Percentiles rank a stretch among this genome's conserved stretches.
Evolutionary conservation across 1,139 yeast species (phyloP).

Genomic region (Geotrichum carabidarum): DNA sequence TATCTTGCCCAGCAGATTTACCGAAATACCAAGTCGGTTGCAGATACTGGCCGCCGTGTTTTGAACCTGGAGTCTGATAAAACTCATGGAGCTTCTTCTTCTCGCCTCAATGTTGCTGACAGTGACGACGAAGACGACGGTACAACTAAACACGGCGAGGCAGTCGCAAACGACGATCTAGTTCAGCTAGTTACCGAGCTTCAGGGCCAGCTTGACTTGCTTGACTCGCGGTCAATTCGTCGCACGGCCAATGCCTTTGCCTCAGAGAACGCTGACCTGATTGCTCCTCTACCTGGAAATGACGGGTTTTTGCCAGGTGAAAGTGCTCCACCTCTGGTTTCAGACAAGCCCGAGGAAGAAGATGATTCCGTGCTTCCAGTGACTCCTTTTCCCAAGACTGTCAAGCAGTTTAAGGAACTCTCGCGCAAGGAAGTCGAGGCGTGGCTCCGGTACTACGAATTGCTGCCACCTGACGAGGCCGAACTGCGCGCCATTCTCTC

Average conservation of each 20-base stretch:
- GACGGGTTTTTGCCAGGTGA: conserved; percentile 64
- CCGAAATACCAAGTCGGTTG: conserved; percentile 37
- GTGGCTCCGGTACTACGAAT: conserved; percentile 63
- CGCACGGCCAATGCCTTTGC: conserved; percentile 35
- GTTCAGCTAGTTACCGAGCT: conserved; percentile 82
- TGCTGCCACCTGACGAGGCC: conserved; percentile 37
- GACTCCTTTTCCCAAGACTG: conserved; percentile 52
- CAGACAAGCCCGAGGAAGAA: conserved; percentile 27
- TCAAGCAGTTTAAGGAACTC: conserved; percentile 50
- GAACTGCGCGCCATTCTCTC: conserved; percentile 32
- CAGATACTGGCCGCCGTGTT: conserved; percentile 73
- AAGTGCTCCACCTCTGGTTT: conserved; percentile 13
- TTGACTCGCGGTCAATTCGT: conserved; percentile 39
- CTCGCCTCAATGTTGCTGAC: conserved; percentile 4
- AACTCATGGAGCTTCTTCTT: conserved; percentile 19
- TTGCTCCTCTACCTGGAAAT: conserved; percentile 57
- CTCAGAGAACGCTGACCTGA: conserved; percentile 39
- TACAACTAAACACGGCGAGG: conserved; percentile 59
- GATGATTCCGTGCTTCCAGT: conserved; percentile 22
- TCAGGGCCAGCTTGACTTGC: conserved; percentile 71
- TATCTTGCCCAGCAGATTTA: conserved; percentile 31
- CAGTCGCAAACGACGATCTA: conserved; percentile 45
- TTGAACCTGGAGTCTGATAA: conserved; percentile 58
- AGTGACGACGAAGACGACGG: conserved; percentile 17
- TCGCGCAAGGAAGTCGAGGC: conserved; percentile 45